These are phyloP conservation scores for Bipolaris oryzae DNA, from an alignment of 2,329 filamentous ascomycete species.

Conservation along the genomic window DNA sequence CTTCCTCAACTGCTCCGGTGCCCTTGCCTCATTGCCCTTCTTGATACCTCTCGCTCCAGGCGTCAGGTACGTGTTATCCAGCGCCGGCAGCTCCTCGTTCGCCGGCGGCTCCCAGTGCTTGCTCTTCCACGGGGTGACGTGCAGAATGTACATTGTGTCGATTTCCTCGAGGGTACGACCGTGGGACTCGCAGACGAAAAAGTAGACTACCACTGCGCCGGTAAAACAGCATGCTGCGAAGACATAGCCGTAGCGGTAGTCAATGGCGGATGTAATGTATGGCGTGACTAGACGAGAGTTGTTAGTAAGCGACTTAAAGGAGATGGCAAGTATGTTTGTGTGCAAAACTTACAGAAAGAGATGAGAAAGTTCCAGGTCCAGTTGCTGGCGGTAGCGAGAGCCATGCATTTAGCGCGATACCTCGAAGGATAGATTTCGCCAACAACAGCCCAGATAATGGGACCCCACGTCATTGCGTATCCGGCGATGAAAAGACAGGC, in stretches of 20 bases:
- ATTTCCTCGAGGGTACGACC: slow-evolving; percentile 78
- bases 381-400: slow-evolving; percentile 53
- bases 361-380: slow-evolving; percentile 54
- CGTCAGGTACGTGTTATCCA: slow-evolving; percentile 44
- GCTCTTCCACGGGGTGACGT: slow-evolving; percentile 68
- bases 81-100: slow-evolving; percentile 42
- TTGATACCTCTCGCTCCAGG: slow-evolving; percentile 44
- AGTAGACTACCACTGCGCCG: slow-evolving; percentile 71
- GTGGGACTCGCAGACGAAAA: slow-evolving; percentile 77
- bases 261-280: slow-evolving; percentile 74
- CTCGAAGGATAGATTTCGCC: slow-evolving; percentile 69
- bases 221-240: slow-evolving; percentile 74
- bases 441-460: slow-evolving; percentile 72
- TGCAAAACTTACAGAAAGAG: slow-evolving; percentile 59
- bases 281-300: slow-evolving; percentile 61
- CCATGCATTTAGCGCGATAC: slow-evolving; percentile 54
- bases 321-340: too few relatives aligned
- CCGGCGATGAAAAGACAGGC: slow-evolving; percentile 71
- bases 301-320: background rate
- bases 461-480: slow-evolving; percentile 73
- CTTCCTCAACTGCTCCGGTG: slow-evolving; percentile 29
- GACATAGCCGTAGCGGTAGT: slow-evolving; percentile 76
- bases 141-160: slow-evolving; percentile 72
- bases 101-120: slow-evolving; percentile 55
- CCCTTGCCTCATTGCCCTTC: slow-evolving; percentile 42